Conservation (phyloP, 192 early-diverging fungal genomes). For the Coemansia sp. region DNA sequence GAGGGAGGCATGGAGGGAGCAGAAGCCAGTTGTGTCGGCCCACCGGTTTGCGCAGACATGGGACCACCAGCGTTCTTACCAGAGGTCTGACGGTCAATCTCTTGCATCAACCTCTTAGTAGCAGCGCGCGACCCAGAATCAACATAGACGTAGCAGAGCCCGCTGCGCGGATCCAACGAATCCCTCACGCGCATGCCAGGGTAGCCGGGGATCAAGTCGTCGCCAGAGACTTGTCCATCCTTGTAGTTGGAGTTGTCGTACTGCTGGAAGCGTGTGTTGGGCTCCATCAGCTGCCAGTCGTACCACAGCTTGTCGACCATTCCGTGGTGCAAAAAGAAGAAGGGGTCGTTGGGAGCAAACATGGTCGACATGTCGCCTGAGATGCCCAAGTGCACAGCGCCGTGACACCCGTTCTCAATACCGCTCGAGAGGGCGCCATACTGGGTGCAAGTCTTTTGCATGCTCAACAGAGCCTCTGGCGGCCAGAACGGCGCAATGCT, state of each 20-base stretch:
- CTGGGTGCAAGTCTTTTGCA: constrained; percentile 39
- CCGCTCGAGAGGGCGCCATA: constrained; percentile 51
- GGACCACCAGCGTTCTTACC: constrained; percentile 2
- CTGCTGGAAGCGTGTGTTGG: constrained; percentile 41
- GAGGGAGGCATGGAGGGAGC: constrained; percentile 8
- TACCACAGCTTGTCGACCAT: constrained; percentile 64
- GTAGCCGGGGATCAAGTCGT: constrained; percentile 47
- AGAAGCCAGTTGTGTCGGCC: neutral
- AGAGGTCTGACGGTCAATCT: constrained; percentile 41
- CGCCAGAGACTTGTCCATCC: constrained; percentile 20
- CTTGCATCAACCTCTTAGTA: constrained; percentile 50
- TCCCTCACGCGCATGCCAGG: constrained; percentile 39
- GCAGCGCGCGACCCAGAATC: constrained; percentile 47
- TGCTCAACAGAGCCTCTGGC: constrained; percentile 48
- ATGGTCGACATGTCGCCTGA: constrained; percentile 57
- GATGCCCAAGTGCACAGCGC: constrained; percentile 53
- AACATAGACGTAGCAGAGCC: constrained; percentile 46
- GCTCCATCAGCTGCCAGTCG: constrained; percentile 56
- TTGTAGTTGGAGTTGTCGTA: constrained; percentile 48
- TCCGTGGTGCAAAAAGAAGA: constrained; percentile 66
- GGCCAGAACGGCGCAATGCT: constrained; percentile 51
- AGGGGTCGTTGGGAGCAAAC: constrained; percentile 60
- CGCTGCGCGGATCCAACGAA: constrained; percentile 35
- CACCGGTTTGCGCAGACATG: neutral
- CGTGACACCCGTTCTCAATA: constrained; percentile 54